Evolutionary conservation across 352 stramenopile species (phyloP).

Genomic region (Phytophthora litchii): DNA sequence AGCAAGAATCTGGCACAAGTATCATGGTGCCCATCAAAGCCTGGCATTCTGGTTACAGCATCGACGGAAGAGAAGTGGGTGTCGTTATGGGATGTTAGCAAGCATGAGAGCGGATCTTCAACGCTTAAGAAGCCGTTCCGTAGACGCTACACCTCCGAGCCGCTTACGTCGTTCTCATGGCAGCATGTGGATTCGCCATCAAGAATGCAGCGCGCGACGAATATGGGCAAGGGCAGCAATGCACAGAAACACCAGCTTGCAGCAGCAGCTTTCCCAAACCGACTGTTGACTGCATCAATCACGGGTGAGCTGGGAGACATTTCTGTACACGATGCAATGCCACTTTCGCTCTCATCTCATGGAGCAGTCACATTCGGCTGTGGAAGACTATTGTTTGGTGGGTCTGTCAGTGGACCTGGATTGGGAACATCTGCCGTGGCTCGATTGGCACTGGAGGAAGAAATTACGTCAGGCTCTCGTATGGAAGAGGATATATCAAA

Average conservation of each 20-base stretch:
- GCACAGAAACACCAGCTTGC: conserved; percentile 44
- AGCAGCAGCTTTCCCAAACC: conserved; percentile 78
- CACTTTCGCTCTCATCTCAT: conserved; percentile 74
- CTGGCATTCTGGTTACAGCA: conserved; percentile 78
- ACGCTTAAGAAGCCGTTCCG: conserved; percentile 78
- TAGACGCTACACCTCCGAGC: conserved; percentile 78
- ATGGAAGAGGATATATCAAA: conserved; percentile 73
- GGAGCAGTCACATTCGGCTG: conserved; percentile 80
- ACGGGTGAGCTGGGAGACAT: conserved; percentile 86
- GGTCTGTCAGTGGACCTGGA: conserved; percentile 31
- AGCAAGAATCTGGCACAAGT: conserved; percentile 82
- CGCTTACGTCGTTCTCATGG: conserved; percentile 83
- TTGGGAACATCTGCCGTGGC: conserved; percentile 47
- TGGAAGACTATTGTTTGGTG: conserved; percentile 71
- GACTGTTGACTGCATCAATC: conserved; percentile 72
- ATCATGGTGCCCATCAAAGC: conserved; percentile 84
- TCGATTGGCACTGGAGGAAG: conserved; percentile 43
- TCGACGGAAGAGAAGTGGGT: conserved; percentile 84
- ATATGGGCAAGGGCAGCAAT: conserved; percentile 26
- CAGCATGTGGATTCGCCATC: conserved; percentile 53
- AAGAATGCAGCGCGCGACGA: conserved; percentile 21
- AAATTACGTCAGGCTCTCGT: conserved; percentile 18
- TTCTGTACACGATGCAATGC: conserved; percentile 88
- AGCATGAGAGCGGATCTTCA: conserved; percentile 51
- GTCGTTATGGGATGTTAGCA: conserved; percentile 83